phyloP scores from a whole-genome alignment of 2,329 filamentous ascomycete species.

The Metarhizium robertsii region DNA sequence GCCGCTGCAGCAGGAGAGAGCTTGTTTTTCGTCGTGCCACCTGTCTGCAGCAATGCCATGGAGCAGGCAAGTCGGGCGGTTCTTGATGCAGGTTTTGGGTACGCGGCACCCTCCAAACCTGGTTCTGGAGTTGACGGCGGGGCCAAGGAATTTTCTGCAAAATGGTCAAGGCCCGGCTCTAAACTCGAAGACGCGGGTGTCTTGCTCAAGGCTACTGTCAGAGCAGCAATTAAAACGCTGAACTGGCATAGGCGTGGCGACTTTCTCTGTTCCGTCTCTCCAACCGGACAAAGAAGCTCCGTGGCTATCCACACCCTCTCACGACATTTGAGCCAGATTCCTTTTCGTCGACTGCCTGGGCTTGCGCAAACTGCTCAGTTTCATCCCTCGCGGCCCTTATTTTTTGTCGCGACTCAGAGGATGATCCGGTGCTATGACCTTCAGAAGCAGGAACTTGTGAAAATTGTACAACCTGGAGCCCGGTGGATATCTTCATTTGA shows the following conservation, averaged over 20 bases:
- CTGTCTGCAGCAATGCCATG: constrained; percentile 61
- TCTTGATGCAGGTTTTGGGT: constrained; percentile 86
- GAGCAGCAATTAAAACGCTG: constrained; percentile 74
- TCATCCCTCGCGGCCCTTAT: constrained; percentile 84
- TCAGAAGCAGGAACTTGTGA: constrained; percentile 81
- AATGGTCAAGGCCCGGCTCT: constrained; percentile 72
- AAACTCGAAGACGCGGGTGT: constrained; percentile 70
- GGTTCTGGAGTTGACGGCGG: constrained; percentile 33
- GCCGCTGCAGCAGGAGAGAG: constrained; percentile 78
- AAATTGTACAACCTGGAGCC: constrained; percentile 86
- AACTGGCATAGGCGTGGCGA: constrained; percentile 92
- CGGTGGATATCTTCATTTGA: constrained; percentile 91
- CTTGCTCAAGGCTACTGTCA: constrained; percentile 69
- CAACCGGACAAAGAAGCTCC: constrained; percentile 65
- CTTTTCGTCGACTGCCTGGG: constrained; percentile 71
- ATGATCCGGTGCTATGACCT: constrained; percentile 92
- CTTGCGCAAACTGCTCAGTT: constrained; percentile 84
- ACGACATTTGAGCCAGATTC: constrained; percentile 89
- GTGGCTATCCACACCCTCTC: constrained; percentile 92
- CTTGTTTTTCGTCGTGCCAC: constrained; percentile 75
- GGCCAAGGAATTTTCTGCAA: constrained; percentile 67
- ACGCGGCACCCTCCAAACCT: constrained; percentile 58
- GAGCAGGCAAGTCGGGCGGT: constrained; percentile 67
- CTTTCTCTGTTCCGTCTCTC: constrained; percentile 87
- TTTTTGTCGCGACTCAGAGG: constrained; percentile 94